A percentile compares a stretch with the other conserved stretches of the same genome.
Evolutionary conservation across 139 green algal species (phyloP).

Genomic region (Picochlorum sp.): DNA sequence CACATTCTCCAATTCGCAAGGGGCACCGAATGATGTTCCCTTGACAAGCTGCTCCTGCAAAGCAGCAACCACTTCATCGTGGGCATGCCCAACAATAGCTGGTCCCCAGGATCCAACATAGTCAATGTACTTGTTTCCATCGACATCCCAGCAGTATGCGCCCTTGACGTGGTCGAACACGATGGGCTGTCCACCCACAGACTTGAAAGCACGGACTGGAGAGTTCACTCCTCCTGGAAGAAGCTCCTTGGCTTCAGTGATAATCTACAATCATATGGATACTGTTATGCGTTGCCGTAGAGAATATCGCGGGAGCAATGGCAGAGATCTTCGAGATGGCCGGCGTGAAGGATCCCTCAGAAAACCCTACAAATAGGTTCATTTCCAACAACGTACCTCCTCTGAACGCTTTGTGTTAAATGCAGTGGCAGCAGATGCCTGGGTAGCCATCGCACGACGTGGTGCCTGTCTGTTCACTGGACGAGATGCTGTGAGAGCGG

Average conservation of each 20-base stretch:
- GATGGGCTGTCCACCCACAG: slow-evolving; percentile 92
- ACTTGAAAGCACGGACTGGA: slow-evolving; percentile 94
- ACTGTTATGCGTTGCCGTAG: too few species aligned
- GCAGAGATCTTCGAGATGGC: too few species aligned
- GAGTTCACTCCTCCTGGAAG: slow-evolving; percentile 97
- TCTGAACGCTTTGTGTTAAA: slow-evolving; percentile 43
- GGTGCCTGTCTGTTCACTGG: neutral
- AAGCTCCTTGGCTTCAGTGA: slow-evolving; percentile 84
- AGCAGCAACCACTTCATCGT: slow-evolving; percentile 91
- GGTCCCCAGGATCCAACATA: slow-evolving; percentile 97
- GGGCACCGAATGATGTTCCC: slow-evolving; percentile 94
- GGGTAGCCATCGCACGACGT: neutral
- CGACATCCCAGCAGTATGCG: slow-evolving; percentile 83
- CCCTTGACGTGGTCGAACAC: slow-evolving; percentile 97
- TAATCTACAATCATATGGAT: slow-evolving; percentile 56
- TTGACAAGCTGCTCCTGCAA: slow-evolving; percentile 89
- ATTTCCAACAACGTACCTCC: slow-evolving; percentile 25
- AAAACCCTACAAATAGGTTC: neutral
- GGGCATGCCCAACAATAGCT: slow-evolving; percentile 86
- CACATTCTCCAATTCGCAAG: slow-evolving; percentile 94
- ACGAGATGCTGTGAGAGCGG: neutral
- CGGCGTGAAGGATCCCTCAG: too few species aligned
- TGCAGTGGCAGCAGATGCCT: slow-evolving; percentile 13
- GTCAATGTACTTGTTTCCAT: slow-evolving; percentile 89
- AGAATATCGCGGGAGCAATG: too few species aligned